Base-by-base conservation (phyloP, 2,329 filamentous ascomycete genomes). In the Ceratocystis alfenasii region DNA sequence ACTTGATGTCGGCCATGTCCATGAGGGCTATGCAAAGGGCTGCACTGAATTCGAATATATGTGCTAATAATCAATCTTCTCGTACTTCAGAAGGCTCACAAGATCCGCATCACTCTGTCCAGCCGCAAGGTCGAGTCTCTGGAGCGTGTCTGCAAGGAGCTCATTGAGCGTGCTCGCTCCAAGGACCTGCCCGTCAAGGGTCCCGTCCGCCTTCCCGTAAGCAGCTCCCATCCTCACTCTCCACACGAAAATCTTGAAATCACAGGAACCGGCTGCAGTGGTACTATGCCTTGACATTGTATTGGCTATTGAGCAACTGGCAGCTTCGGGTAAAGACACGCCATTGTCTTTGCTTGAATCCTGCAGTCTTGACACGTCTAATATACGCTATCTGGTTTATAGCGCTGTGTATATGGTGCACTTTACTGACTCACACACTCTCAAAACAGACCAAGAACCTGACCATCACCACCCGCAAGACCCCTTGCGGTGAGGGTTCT, bases 131-230 rank as follows among this genome's bases (percentile, higher is more conserved):
- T 97, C 76, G 82, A 87, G 76, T 87, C 91, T 73, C 90, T 97
- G 77, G 94, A 97, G 87, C 96, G 95, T 83, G 93, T 97, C 78
- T 96, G 90, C 86, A 83, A 86, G 77, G 94, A 97, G 83, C 89
- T 99, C 78, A 92, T 97, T 78, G 94, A 99, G 82, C 93, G 94
- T 77, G 91, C 94, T 76, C 95, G 95, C 85, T 87, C 83, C 83
- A 99, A 99, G 92, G 91, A 95, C 78, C 89, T 99, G 76, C 88
- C 89, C 78, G 90, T 95, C 83, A 97, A 97, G 88, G 93, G 94
- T 76, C 91, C 93, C 77, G 93, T 97, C 80, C 91, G 93, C 76
- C 88, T 96, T 75, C 68, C 68, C 63, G 66, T 67, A 67, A 57
- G 65, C 46, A 36, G 17, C 20, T 41, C 36, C 22, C n/a, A 12